Conservation (phyloP, 805 yeast genomes). For the Candida tammaniensis region DNA sequence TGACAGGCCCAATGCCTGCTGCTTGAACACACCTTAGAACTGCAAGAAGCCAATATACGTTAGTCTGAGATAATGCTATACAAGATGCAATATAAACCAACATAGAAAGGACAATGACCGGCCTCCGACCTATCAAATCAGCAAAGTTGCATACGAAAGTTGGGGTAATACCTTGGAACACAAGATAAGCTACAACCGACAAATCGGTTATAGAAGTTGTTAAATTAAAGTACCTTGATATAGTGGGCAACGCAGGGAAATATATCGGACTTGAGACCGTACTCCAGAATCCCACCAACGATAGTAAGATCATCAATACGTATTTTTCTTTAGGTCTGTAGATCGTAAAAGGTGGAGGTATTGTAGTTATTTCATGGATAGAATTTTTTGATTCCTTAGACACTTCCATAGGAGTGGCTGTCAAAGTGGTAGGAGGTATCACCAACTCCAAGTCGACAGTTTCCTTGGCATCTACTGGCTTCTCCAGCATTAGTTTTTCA, state of each 20-base stretch:
- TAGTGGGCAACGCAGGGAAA: constrained; percentile 67
- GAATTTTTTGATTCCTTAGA: constrained; percentile 1
- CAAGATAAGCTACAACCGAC: constrained; percentile 72
- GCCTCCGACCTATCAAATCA: constrained; percentile 72
- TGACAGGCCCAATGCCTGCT: constrained; percentile 70
- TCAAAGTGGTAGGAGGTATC: too few relatives aligned
- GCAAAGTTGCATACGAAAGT: constrained; percentile 65
- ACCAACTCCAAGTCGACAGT: too few relatives aligned
- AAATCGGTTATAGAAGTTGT: constrained; percentile 59
- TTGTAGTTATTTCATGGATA: not conserved
- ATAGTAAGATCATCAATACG: constrained; percentile 35
- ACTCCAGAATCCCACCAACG: constrained; percentile 61
- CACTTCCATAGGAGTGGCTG: too few relatives aligned
- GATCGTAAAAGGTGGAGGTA: constrained; percentile 39
- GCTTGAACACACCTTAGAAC: constrained; percentile 76
- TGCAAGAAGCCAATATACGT: constrained; percentile 58
- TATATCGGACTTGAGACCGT: constrained; percentile 74
- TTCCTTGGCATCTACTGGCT: too few relatives aligned
- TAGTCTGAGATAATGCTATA: constrained; percentile 60
- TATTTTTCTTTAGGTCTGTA: constrained; percentile 40
- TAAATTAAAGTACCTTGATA: constrained; percentile 54
- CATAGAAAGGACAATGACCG: constrained; percentile 55
- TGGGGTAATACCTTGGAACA: constrained; percentile 78
- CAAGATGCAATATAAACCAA: constrained; percentile 57
- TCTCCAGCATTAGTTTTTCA: too few relatives aligned